Evolutionary conservation across 495 filamentous ascomycete genomes (phyloP).

Genomic region (Neurospora cerealis): DNA sequence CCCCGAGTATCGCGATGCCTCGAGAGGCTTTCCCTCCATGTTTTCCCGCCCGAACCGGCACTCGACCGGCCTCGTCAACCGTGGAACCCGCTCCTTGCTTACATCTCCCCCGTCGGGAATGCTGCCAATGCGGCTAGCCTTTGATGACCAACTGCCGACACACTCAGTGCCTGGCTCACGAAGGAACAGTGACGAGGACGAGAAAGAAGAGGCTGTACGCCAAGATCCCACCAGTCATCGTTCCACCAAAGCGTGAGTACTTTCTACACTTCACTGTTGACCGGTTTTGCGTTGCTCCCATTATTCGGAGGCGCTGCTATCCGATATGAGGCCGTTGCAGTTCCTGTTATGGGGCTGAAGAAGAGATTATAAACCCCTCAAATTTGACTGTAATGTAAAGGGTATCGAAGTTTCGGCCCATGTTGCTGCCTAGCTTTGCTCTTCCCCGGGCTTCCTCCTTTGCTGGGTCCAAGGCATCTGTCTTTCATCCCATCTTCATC

Average conservation of each 20-base stretch:
- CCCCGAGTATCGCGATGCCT: slow-evolving; percentile 75
- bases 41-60: slow-evolving; percentile 73
- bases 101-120: slow-evolving; percentile 49
- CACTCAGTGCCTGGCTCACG: slow-evolving; percentile 81
- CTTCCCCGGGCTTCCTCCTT: neutral
- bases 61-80: slow-evolving; percentile 66
- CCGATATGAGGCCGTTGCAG: neutral
- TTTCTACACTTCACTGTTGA: neutral
- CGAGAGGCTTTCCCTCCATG: slow-evolving; percentile 55
- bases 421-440: neutral
- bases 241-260: slow-evolving; percentile 55
- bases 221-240: slow-evolving; percentile 59
- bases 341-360: neutral
- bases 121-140: slow-evolving; percentile 36
- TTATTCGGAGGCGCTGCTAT: neutral
- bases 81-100: slow-evolving; percentile 60
- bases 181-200: slow-evolving; percentile 72
- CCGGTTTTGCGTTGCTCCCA: neutral
- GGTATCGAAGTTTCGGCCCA: neutral
- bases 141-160: slow-evolving; percentile 53
- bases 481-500: neutral
- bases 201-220: slow-evolving; percentile 54
- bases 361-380: neutral
- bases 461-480: neutral
- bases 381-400: neutral